Evolutionary conservation across 352 stramenopile genomes (phyloP).

Genomic region (Pythium phragmitis): DNA sequence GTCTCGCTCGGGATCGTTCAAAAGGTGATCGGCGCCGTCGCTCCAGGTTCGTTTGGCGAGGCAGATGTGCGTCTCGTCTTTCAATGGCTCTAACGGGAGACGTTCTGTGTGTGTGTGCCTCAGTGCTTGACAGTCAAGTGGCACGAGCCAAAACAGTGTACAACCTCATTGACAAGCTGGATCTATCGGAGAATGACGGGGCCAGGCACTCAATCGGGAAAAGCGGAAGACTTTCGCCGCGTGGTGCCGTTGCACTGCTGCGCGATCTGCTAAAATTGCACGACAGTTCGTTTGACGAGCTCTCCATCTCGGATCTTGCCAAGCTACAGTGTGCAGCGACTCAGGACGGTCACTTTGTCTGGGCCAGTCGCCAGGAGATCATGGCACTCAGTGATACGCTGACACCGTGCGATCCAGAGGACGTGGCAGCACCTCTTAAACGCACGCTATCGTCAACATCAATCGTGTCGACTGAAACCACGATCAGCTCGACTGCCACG

Average conservation of each 20-base stretch:
- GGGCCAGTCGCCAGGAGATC: conserved; percentile 20
- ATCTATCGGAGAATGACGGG: neutral
- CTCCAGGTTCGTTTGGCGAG: neutral
- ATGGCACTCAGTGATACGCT: conserved; percentile 12
- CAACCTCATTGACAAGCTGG: conserved; percentile 18
- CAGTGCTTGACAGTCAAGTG: neutral
- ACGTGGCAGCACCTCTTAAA: neutral
- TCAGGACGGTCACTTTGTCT: conserved; percentile 15
- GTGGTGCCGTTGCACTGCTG: conserved; percentile 5
- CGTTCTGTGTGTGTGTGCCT: neutral
- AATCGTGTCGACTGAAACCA: neutral
- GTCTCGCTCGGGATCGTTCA: conserved; percentile 18
- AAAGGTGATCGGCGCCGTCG: conserved; percentile 10
- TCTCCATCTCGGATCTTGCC: conserved; percentile 2
- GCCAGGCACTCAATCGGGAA: neutral
- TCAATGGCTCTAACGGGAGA: neutral
- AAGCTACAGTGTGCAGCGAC: conserved; percentile 25
- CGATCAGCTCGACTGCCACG: neutral
- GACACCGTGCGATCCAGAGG: conserved; percentile 7
- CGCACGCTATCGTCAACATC: conserved; percentile 5
- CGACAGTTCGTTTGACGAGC: conserved; percentile 14
- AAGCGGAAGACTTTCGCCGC: neutral
- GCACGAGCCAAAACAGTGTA: conserved; percentile 11
- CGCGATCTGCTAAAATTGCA: conserved; percentile 14
- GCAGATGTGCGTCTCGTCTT: too few species aligned